A percentile compares a stretch with the other conserved stretches of the same genome.
These are phyloP conservation scores for Atalantia buxifolia DNA, from an alignment of 345 rosid genomes.

Conservation along the genomic window DNA sequence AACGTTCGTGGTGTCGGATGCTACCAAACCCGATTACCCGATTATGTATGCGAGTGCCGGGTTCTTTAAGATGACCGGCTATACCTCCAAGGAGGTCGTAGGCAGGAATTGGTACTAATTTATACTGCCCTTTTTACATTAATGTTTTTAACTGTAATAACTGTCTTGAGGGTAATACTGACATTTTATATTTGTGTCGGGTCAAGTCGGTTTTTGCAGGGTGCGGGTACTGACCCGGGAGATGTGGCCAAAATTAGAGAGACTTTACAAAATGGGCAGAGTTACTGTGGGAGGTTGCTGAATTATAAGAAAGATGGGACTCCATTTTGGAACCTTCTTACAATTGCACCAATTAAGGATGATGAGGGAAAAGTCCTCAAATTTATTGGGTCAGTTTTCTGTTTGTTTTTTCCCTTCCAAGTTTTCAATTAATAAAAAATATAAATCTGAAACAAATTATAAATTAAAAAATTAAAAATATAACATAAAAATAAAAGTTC, in stretches of 20 bases:
- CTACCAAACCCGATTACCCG: constrained; percentile 86
- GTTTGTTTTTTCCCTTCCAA: not conserved
- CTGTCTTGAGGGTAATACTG: constrained; percentile 15
- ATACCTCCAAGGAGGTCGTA: constrained; percentile 83
- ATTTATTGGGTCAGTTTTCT: constrained; percentile 77
- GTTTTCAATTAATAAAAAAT: too few relatives aligned
- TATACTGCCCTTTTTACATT: too few relatives aligned
- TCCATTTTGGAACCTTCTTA: constrained; percentile 94
- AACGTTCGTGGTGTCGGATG: constrained; percentile 94
- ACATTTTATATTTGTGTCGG: constrained; percentile 1
- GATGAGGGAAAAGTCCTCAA: constrained; percentile 81
- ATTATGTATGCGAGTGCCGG: constrained; percentile 97
- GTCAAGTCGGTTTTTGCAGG: constrained; percentile 85
- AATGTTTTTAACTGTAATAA: constrained; percentile 9
- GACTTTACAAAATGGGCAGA: constrained; percentile 50
- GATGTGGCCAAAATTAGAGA: constrained; percentile 80
- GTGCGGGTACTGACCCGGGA: constrained; percentile 84
- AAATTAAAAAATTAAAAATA: too few relatives aligned
- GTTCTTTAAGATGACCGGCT: constrained; percentile 95
- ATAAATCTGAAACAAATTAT: too few relatives aligned
- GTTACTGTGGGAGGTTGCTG: constrained; percentile 84
- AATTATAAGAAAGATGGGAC: constrained; percentile 95
- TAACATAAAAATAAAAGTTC: not conserved
- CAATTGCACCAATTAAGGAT: constrained; percentile 88
- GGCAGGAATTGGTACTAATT: constrained; percentile 83